Evolutionary conservation across 2,329 filamentous ascomycete genomes (phyloP), one percentile per base, ranked within the genome.

Genomic region (Metarhizium anisopliae): DNA sequence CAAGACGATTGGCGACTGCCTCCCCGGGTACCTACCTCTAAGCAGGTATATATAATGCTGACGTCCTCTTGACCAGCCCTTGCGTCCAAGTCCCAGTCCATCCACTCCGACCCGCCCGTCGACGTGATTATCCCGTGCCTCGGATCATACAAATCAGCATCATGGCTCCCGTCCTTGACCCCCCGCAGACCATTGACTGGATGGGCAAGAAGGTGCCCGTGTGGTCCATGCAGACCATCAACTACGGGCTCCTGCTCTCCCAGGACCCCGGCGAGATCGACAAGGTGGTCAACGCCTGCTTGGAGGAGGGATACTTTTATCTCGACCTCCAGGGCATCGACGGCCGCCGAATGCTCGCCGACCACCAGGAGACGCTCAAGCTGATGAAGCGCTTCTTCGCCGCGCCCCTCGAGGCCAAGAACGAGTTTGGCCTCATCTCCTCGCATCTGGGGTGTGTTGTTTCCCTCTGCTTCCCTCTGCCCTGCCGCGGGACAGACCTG

Each of bases 361-460:
- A 82, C 65, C 73, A 79, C 59, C 71, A 80, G 64, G 73, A 78
- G 60, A 76, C 74, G 2, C 71, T 81, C 35, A 71, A 74, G 59
- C 72, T 81, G 45, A 82, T 82, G 79, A 69, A 79, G 64, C 74
- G 75, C 53, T 82, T 81, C 72, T 82, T 82, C 59, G 74, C 74
- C 36, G 66, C 74, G 0, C 77, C 78, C 0, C 64, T 80, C 16
- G 78, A 81, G 67, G 72, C 69, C 47, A 82, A 82, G 75, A 82
- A 81, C 63, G 74, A 82, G 63, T 80, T 75, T 61, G 78, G 78
- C 3, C 74, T 82, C 6, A 72, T 81, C 51, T 74, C 76, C 29
- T 74, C 77, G 4, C 78, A 81, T 65, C 72, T 80, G 30, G 78
- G 32, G 32, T 35, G 32, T 35, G 32, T 35, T 7, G 32, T 11